Conservation (phyloP, 2,329 filamentous ascomycete species). For the Neodidymelliopsis sp. region DNA sequence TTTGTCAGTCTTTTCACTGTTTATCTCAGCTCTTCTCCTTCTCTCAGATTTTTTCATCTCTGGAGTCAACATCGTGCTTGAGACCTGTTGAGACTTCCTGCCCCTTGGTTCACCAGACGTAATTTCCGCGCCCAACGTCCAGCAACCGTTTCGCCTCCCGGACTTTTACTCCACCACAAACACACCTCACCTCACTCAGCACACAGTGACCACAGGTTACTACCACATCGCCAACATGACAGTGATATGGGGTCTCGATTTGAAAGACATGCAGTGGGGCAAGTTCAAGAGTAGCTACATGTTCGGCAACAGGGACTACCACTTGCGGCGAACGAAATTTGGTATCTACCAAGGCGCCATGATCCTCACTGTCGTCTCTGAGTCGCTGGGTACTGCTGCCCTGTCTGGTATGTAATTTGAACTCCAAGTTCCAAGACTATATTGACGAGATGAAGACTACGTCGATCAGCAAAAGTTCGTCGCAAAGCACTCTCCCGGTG, state of each 20-base stretch:
- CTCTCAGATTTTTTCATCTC: too few species aligned
- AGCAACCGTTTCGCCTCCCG: background rate
- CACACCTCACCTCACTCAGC: background rate
- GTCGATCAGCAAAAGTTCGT: conserved; percentile 62
- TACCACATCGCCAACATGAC: conserved; percentile 32
- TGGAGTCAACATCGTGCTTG: too few species aligned
- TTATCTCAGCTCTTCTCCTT: background rate
- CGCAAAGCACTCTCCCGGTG: conserved; percentile 48
- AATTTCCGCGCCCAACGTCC: background rate
- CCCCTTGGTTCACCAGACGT: background rate
- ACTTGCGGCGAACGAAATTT: conserved; percentile 65
- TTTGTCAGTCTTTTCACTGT: background rate
- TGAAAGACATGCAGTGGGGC: conserved; percentile 64
- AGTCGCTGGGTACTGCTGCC: conserved; percentile 64
- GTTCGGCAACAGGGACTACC: conserved; percentile 61
- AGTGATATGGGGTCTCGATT: conserved; percentile 65
- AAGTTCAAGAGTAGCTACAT: conserved; percentile 67
- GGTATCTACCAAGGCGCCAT: conserved; percentile 67
- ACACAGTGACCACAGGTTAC: background rate
- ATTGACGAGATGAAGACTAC: conserved; percentile 54
- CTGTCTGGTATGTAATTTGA: conserved; percentile 55
- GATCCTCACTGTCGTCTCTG: conserved; percentile 64
- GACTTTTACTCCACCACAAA: background rate
- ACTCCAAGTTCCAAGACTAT: background rate
- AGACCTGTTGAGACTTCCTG: too few species aligned